Evolutionary conservation across 768 basidiomycete genomes (phyloP).

Genomic region (Panus rudis): DNA sequence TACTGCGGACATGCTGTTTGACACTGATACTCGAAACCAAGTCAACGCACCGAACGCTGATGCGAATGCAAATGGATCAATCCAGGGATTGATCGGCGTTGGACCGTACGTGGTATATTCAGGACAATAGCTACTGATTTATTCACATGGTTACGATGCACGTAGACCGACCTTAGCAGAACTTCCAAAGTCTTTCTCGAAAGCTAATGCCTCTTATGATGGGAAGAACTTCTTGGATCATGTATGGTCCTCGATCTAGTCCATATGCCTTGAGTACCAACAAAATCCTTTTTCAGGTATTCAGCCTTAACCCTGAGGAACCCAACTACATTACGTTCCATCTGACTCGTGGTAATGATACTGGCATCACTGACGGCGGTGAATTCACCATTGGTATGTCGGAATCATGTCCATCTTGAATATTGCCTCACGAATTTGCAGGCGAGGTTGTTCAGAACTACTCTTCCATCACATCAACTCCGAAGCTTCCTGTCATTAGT

Average conservation of each 20-base stretch:
- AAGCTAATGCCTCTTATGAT: neutral
- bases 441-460: constrained; percentile 5
- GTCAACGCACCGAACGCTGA: constrained; percentile 1
- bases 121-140: too few relatives aligned
- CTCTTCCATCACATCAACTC: neutral
- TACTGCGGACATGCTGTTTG: too few relatives aligned
- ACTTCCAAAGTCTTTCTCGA: too few relatives aligned
- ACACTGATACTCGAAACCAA: neutral
- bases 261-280: too few relatives aligned
- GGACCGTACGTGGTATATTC: constrained; percentile 6
- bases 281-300: constrained; percentile 1
- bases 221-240: constrained; percentile 1
- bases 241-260: neutral
- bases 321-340: constrained; percentile 11
- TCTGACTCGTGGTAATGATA: constrained; percentile 7
- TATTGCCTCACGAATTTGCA: too few relatives aligned
- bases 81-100: constrained; percentile 3
- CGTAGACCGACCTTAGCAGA: neutral
- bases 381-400: constrained; percentile 11
- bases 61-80: neutral
- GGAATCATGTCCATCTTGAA: too few relatives aligned
- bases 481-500: neutral
- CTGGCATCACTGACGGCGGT: constrained; percentile 11
- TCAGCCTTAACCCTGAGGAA: neutral
- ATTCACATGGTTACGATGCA: too few relatives aligned